Base-by-base conservation (phyloP, 495 filamentous ascomycete species). In the Elaphomyces granulatus region DNA sequence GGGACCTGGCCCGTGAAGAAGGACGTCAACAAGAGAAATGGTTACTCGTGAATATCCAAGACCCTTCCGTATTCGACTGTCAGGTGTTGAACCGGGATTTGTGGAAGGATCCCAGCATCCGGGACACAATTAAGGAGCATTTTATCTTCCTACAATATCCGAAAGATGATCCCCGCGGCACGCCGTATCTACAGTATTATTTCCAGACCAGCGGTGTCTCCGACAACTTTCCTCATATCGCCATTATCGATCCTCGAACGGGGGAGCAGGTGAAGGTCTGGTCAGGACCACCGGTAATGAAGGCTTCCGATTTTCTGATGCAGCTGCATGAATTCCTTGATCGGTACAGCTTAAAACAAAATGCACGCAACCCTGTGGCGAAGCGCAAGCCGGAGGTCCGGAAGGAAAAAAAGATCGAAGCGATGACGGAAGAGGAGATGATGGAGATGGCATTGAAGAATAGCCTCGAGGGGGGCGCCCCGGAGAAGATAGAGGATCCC, bases 211-310 rank as follows among this genome's bases (percentile, higher is more conserved):
- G 72, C 39, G 68, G 79, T 9, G 74, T 74, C 52, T 71, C 77
- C 43, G 81, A 88, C 54, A 81, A 79, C 15, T 98, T 92, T 55
- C 90, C 90, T 4, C 86, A 95, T 48, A 93, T 95, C 41, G 83
- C 86, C 10, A 93, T 98, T 50, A 75, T 98, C 38, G 90, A 98
- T 52, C 90, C 90, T 1, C 74, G 90, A 30, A 98, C 90, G 4
- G 90, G 90, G 31, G 90, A 96, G 59, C 88, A 95, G 57, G 85
- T 96, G 44, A 96, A 98, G 60, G 77, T 88, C 1, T 95, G 87
- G 87, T 86, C 83, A 3, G 86, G 87, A 2, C 67, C 68, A 12
- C 86, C 90, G 14, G 78, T 83, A 30, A 75, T 87, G 8, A 73
- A 72, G 31, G 56, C 86, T 2, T 51, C 72, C 10, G 90, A 95